A percentile compares a stretch with the other conserved stretches of the same genome.
phyloP scores from a whole-genome alignment of 371 early-diverging fungal genomes.

The Gilbertella persicaria region DNA sequence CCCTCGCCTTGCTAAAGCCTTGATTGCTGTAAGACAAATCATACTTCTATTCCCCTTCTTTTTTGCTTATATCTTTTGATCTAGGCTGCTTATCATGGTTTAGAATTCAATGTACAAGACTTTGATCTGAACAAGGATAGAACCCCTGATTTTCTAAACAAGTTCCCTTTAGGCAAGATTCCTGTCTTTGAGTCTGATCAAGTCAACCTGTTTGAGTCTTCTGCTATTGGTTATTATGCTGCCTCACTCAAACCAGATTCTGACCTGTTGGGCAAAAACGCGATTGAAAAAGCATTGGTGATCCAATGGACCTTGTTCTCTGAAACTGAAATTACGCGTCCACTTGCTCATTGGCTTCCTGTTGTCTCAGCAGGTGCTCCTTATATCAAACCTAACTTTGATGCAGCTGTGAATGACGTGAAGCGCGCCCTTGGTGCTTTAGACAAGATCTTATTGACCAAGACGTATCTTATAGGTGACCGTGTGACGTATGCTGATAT shows the following conservation, averaged over 20 bases:
- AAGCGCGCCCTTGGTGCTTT: slow-evolving; percentile 60
- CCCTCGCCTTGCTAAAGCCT: slow-evolving; percentile 66
- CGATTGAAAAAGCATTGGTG: slow-evolving; percentile 75
- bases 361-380: slow-evolving; percentile 60
- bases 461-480: slow-evolving; percentile 83
- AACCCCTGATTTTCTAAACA: slow-evolving; percentile 76
- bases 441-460: slow-evolving; percentile 60
- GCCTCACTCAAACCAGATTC: slow-evolving; percentile 66
- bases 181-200: slow-evolving; percentile 82
- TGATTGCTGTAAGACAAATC: slow-evolving; percentile 65
- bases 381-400: slow-evolving; percentile 58
- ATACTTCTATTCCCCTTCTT: too few relatives aligned
- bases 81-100: slow-evolving; percentile 70
- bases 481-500: slow-evolving; percentile 79
- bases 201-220: slow-evolving; percentile 75
- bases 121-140: slow-evolving; percentile 67
- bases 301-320: slow-evolving; percentile 78
- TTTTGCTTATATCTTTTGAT: too few relatives aligned
- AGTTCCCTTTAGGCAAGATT: slow-evolving; percentile 82
- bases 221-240: slow-evolving; percentile 89
- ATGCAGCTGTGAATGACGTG: slow-evolving; percentile 57
- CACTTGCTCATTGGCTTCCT: slow-evolving; percentile 50
- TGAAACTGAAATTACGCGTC: slow-evolving; percentile 56
- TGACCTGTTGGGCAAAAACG: slow-evolving; percentile 62
- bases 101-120: slow-evolving; percentile 68